A percentile compares a stretch with the other conserved stretches of the same genome.
Conservation (phyloP, 1,284 basidiomycete species). For the Polyporus tsugae region DNA sequence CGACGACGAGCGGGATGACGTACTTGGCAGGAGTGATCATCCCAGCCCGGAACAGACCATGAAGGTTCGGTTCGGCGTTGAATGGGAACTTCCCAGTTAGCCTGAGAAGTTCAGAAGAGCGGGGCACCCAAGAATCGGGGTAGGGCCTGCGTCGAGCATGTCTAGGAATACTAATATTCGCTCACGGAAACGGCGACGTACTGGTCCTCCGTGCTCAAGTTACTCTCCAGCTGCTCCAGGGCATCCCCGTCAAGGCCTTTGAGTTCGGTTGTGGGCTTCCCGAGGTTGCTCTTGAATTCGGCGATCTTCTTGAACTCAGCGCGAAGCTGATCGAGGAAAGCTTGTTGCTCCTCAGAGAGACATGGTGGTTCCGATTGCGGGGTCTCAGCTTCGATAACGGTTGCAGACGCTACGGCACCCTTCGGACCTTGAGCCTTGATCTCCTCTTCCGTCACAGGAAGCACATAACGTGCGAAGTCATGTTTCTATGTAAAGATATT, state of each 20-base stretch:
- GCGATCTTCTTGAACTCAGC: slow-evolving; percentile 29
- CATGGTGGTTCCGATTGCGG: background rate
- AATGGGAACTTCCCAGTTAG: slow-evolving; percentile 36
- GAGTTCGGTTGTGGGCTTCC: slow-evolving; percentile 24
- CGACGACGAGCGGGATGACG: background rate
- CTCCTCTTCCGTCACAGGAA: slow-evolving; percentile 31
- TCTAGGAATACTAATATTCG: background rate
- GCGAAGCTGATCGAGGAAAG: slow-evolving; percentile 14
- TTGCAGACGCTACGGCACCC: background rate
- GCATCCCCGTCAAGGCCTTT: slow-evolving; percentile 33
- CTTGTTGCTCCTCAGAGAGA: slow-evolving; percentile 7
- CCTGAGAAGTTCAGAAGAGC: slow-evolving; percentile 33
- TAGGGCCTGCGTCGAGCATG: slow-evolving; percentile 19
- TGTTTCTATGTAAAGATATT: slow-evolving; percentile 23
- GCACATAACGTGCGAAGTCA: slow-evolving; percentile 36
- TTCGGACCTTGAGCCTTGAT: slow-evolving; percentile 28
- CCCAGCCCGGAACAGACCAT: slow-evolving; percentile 31
- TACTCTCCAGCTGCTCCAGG: slow-evolving; percentile 32
- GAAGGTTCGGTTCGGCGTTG: slow-evolving; percentile 35
- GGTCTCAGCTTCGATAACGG: no score
- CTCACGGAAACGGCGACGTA: slow-evolving; percentile 18
- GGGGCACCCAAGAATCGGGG: slow-evolving; percentile 39
- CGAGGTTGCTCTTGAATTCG: slow-evolving; percentile 30
- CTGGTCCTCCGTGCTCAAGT: slow-evolving; percentile 36
- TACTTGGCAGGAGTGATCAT: slow-evolving; percentile 38